Evolutionary conservation across 805 yeast genomes (phyloP).

Genomic region (Cyberlindnera nakhonratchasimensis): DNA sequence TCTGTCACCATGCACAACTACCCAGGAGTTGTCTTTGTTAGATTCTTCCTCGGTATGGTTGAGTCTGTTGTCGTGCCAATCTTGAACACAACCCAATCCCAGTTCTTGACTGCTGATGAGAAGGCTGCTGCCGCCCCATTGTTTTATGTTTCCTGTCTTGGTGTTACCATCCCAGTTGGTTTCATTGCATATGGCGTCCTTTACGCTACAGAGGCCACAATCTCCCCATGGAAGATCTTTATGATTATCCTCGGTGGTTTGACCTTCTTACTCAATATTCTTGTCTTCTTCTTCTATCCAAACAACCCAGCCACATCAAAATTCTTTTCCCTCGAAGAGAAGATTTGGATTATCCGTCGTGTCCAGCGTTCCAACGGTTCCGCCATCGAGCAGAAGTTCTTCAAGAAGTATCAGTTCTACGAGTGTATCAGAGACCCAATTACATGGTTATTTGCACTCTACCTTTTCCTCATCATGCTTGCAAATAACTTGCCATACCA

Average conservation of each 20-base stretch:
- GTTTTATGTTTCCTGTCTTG: constrained; percentile 50
- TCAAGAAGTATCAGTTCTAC: constrained; percentile 40
- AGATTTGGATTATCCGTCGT: constrained; percentile 46
- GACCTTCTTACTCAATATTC: constrained; percentile 39
- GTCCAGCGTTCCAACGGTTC: constrained; percentile 36
- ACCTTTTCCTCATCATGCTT: constrained; percentile 41
- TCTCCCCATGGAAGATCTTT: constrained; percentile 50
- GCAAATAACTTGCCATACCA: constrained; percentile 54
- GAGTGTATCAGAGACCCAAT: constrained; percentile 45
- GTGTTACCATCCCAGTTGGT: constrained; percentile 49
- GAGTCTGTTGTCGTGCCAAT: constrained; percentile 44
- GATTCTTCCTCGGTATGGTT: constrained; percentile 51
- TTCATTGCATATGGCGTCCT: constrained; percentile 43
- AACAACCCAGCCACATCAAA: constrained; percentile 52
- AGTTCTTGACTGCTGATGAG: constrained; percentile 45
- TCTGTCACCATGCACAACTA: constrained; percentile 44
- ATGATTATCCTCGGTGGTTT: constrained; percentile 55
- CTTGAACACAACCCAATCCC: constrained; percentile 45
- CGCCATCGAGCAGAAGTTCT: constrained; percentile 41
- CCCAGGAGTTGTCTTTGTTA: constrained; percentile 42
- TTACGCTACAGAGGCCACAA: constrained; percentile 25
- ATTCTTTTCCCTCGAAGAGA: constrained; percentile 47
- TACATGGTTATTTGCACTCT: constrained; percentile 32
- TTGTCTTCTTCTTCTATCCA: constrained; percentile 45
- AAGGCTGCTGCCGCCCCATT: constrained; percentile 52